phyloP scores from a whole-genome alignment of 768 basidiomycete genomes.

The Infundibulicybe gibba region DNA sequence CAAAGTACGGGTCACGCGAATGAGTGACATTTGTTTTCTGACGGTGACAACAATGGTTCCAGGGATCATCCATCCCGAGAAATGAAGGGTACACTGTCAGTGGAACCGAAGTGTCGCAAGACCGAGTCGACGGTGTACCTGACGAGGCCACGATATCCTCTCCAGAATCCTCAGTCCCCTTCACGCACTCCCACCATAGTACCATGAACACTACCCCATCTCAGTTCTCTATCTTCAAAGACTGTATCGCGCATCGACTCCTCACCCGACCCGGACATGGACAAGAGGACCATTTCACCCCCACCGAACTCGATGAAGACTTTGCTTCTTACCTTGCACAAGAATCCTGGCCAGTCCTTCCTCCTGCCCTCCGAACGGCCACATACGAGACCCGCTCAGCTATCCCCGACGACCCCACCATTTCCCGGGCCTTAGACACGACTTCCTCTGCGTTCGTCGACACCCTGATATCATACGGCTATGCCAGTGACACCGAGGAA shows the following conservation, averaged over 20 bases:
- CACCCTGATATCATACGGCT: constrained; percentile 46
- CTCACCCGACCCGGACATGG: constrained; percentile 22
- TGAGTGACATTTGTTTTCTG: too few relatives aligned
- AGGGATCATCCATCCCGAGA: too few relatives aligned
- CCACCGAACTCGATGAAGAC: constrained; percentile 39
- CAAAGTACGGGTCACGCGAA: too few relatives aligned
- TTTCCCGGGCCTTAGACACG: constrained; percentile 32
- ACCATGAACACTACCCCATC: not conserved
- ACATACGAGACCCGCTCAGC: constrained; percentile 31
- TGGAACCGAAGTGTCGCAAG: too few relatives aligned
- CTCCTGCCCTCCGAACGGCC: constrained; percentile 26
- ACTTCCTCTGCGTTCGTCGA: constrained; percentile 42
- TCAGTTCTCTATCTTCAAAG: constrained; percentile 36
- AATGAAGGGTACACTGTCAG: too few relatives aligned
- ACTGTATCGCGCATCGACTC: constrained; percentile 39
- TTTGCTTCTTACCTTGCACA: constrained; percentile 48
- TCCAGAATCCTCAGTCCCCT: too few relatives aligned
- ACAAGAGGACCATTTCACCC: constrained; percentile 9
- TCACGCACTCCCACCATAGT: too few relatives aligned
- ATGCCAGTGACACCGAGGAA: constrained; percentile 37
- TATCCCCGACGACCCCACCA: constrained; percentile 24
- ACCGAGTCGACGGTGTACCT: too few relatives aligned
- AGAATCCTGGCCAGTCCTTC: constrained; percentile 46
- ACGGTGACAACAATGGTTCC: too few relatives aligned
- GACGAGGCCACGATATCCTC: too few relatives aligned